A percentile compares a stretch with the other conserved stretches of the same genome.
phyloP scores from a whole-genome alignment of 768 basidiomycete genomes.

The Boletus rufocinnamomeus region DNA sequence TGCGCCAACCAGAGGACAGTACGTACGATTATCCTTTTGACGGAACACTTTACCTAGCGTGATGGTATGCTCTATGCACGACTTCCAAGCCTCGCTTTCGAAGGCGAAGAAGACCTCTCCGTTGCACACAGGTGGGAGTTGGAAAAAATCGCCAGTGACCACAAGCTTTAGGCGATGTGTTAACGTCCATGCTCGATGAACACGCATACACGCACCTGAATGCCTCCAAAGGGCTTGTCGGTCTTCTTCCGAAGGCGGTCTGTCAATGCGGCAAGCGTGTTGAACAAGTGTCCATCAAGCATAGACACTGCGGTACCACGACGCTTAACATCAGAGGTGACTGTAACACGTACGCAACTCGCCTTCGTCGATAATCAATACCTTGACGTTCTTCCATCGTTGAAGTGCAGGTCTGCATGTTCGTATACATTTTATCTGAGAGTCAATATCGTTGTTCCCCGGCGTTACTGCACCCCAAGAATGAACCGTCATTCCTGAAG shows the following conservation, averaged over 20 bases:
- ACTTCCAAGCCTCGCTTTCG: slow-evolving; percentile 49
- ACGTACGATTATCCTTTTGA: slow-evolving; percentile 68
- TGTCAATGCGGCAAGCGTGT: slow-evolving; percentile 58
- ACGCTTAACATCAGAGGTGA: neutral
- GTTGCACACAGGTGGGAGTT: slow-evolving; percentile 56
- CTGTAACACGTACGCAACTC: slow-evolving; percentile 5
- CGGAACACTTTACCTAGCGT: slow-evolving; percentile 73
- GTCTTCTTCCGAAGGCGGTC: slow-evolving; percentile 51
- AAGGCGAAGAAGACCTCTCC: slow-evolving; percentile 59
- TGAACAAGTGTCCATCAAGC: slow-evolving; percentile 64
- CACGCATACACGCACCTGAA: slow-evolving; percentile 46
- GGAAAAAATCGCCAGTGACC: slow-evolving; percentile 61
- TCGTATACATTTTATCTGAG: slow-evolving; percentile 51
- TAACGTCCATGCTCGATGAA: neutral
- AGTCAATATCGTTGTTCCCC: slow-evolving; percentile 40
- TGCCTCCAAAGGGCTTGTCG: slow-evolving; percentile 60
- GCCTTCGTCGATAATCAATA: slow-evolving; percentile 70
- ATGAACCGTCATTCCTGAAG: slow-evolving; percentile 58
- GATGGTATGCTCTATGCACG: slow-evolving; percentile 57
- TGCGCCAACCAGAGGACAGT: neutral
- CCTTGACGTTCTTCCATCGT: slow-evolving; percentile 58
- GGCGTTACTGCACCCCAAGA: slow-evolving; percentile 62
- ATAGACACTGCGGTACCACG: slow-evolving; percentile 53
- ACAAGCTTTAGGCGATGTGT: slow-evolving; percentile 39
- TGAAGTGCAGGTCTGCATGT: slow-evolving; percentile 54